Evolutionary conservation across 495 filamentous ascomycete species (phyloP), one percentile per base, ranked within the genome.

Genomic region (Tuber aestivum): DNA sequence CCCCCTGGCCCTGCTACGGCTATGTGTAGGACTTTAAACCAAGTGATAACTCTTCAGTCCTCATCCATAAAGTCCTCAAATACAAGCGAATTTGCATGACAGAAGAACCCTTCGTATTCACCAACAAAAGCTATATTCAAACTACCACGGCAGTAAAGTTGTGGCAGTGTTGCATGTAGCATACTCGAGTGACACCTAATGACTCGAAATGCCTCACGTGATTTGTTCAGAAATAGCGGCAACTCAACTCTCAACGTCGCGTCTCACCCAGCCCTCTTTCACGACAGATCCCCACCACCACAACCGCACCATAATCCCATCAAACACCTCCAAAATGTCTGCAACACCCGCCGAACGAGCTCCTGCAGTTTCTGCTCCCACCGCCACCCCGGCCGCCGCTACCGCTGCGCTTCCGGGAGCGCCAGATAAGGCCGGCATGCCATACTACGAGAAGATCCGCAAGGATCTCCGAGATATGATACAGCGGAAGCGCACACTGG

Each of bases 371-470:
- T 27, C 56, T 5, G 56, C 56, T 14, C 56, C 56, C 27, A 35
- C 76, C 70, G 45, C 40, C 20, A 40, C 42, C 65, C 70, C 77
- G 4, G 21, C 75, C 50, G 56, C 73, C 20, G 27, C 76, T 40
- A 12, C 71, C 69, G 38, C 79, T 16, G 69, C 75, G 38, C 56
- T 42, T 27, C 56, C 73, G 61, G 72, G 78, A 81, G 70, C 77
- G 70, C 69, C 77, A 72, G 76, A 84, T 82, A 72, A 86, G 83
- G 69, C 81, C 44, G 80, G 74, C 35, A 79, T 91, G 48, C 90
- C 90, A 35, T 92, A 92, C 84, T 93, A 93, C 79, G 91, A 93
- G 84, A 91, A 91, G 80, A 85, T 93, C 23, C 87, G 90, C 35
- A 88, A 89, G 69, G 90, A 92, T 74, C 86, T 93, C 23, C 87